Percentiles rank a stretch among this genome's conserved stretches.
Conservation (phyloP, 2,329 filamentous ascomycete species). For the Aspergillus sp. region DNA sequence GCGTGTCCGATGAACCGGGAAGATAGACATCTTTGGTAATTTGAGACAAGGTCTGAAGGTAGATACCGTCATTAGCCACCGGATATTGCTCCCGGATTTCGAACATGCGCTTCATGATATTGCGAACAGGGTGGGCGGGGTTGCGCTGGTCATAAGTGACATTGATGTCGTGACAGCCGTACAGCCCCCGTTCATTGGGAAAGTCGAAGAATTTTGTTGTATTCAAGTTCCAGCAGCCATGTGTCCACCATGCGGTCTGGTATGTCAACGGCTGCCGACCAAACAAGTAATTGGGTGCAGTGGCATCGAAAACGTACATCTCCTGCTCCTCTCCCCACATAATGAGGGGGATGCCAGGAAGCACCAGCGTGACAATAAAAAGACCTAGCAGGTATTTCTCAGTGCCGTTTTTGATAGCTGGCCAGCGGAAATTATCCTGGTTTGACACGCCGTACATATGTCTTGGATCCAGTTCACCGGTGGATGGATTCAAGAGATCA, state of each 20-base stretch:
- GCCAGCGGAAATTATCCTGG: conserved; percentile 67
- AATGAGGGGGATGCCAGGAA: conserved; percentile 61
- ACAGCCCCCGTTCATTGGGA: conserved; percentile 54
- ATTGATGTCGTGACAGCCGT: conserved; percentile 58
- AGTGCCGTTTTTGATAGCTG: conserved; percentile 56
- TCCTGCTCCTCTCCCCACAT: conserved; percentile 67
- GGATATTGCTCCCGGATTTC: conserved; percentile 58
- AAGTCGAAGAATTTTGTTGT: conserved; percentile 59
- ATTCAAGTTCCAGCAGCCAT: conserved; percentile 62
- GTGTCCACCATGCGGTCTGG: conserved; percentile 62
- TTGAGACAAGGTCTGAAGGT: conserved; percentile 56
- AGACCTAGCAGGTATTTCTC: conserved; percentile 58
- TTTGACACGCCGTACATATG: conserved; percentile 66
- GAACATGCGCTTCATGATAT: conserved; percentile 62
- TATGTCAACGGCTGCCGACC: conserved; percentile 64
- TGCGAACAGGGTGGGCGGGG: conserved; percentile 60
- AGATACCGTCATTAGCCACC: conserved; percentile 60
- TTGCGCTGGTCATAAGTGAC: conserved; percentile 63
- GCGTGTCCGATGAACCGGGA: conserved; percentile 52
- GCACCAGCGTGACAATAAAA: conserved; percentile 59
- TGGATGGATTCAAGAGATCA: conserved; percentile 61
- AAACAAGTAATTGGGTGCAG: conserved; percentile 64
- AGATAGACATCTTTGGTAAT: conserved; percentile 52
- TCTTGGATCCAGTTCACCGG: conserved; percentile 61
- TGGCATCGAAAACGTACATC: conserved; percentile 64